These are phyloP conservation scores for Candolleomyces eurysporus DNA, from an alignment of 768 basidiomycete species.

Conservation along the genomic window DNA sequence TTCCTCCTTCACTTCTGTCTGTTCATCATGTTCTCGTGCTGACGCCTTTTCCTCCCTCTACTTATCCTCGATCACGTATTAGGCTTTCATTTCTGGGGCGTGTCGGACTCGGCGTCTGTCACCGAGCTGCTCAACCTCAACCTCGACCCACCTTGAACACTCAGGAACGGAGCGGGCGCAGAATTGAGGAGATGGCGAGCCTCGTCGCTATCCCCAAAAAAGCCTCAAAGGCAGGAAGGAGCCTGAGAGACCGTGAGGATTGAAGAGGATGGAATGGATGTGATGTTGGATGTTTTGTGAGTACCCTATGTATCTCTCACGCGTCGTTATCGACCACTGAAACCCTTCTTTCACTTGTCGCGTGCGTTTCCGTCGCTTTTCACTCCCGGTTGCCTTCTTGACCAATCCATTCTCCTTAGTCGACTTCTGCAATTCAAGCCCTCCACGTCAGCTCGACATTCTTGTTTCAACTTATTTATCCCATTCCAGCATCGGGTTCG, in stretches of 20 bases:
- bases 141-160: constrained; percentile 8
- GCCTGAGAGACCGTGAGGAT: constrained; percentile 19
- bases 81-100: constrained; percentile 64
- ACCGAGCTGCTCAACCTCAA: constrained; percentile 52
- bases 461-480: no score
- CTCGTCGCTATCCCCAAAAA: constrained; percentile 37
- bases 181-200: constrained; percentile 22
- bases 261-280: constrained; percentile 22
- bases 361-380: constrained; percentile 41
- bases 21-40: neutral
- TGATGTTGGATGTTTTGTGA: constrained; percentile 34
- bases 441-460: no score
- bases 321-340: constrained; percentile 25
- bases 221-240: constrained; percentile 14
- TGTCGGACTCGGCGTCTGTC: constrained; percentile 42
- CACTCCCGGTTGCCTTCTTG: no score
- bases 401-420: no score
- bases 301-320: constrained; percentile 32
- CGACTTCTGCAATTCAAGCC: no score
- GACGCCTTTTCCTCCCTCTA: neutral
- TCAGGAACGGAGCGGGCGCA: constrained; percentile 11
- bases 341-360: constrained; percentile 28
- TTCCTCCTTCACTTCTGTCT: neutral
- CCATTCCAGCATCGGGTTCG: no score
- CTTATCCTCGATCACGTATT: constrained; percentile 39